Conservation (phyloP, 257 asterid genomes). For the Apocynum venetum region DNA sequence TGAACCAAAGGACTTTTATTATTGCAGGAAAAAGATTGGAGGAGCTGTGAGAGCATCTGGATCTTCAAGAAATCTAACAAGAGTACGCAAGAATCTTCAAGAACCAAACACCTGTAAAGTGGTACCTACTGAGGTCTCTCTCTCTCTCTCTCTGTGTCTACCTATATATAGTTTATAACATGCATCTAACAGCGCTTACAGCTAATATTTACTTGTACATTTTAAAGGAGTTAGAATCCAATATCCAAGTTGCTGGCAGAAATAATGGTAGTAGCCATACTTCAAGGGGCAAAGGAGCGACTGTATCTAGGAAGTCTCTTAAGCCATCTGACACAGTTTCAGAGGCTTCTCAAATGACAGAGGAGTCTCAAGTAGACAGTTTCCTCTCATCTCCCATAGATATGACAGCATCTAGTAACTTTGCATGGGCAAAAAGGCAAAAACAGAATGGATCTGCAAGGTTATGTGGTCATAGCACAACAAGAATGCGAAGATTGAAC, state of each 20-base stretch:
- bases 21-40: conserved; percentile 53
- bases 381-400: conserved; percentile 54
- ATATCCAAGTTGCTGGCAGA: conserved; percentile 33
- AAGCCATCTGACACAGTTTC: conserved; percentile 64
- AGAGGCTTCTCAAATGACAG: conserved; percentile 55
- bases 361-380: conserved; percentile 49
- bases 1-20: background rate
- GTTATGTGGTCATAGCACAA: conserved; percentile 26
- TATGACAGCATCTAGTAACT: conserved; percentile 39
- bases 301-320: conserved; percentile 37
- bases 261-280: conserved; percentile 16
- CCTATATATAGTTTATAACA: background rate
- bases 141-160: conserved; percentile 12
- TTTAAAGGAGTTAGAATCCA: conserved; percentile 45
- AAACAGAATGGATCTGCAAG: conserved; percentile 49
- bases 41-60: conserved; percentile 31
- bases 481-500: conserved; percentile 34
- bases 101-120: conserved; percentile 48
- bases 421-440: conserved; percentile 48
- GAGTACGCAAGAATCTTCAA: conserved; percentile 43
- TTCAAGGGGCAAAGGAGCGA: conserved; percentile 41
- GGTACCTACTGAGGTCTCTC: conserved; percentile 53
- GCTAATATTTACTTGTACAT: background rate
- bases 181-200: background rate
- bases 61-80: conserved; percentile 51